Evolutionary conservation across 2,329 filamentous ascomycete genomes (phyloP), one percentile per base, ranked within the genome.

Genomic region (Chalaropsis thielavioides): DNA sequence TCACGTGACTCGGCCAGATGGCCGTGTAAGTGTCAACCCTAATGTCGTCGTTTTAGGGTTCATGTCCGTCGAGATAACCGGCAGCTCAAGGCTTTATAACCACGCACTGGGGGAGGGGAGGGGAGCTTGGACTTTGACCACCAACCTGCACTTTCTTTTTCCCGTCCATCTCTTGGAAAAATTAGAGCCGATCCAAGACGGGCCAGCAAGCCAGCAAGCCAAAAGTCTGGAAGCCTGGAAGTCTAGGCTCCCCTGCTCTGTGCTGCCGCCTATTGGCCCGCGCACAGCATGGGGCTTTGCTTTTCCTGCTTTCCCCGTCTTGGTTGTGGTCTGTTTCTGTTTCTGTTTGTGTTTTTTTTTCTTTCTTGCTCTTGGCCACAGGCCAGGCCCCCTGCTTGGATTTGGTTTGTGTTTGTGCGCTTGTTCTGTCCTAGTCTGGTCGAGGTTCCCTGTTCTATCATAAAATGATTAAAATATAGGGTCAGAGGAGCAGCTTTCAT

Each of bases 391-490:
- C 51, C 51, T 56, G 22, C 51, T 56, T 8, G 51, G 51, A 22
- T 31, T 56, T 17, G 27, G 49, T 31, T 56, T 56, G 13, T 56
- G 51, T 31, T 11, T 35, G 51, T 56, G 44, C 44, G 22, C 44
- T n/a, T 22, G 15, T 49, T 49, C 44, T 49, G 10, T 46, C n/a
- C n/a, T n/a, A 46, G 43, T 19, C 3, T 27, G 51, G 51, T 31
- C 31, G 6, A 31, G 13, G 22, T 56, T 56, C 51, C 51, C 51
- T 56, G 51, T 56, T 56, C 51, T 56, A 56, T 56, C 51, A 56
- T 56, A 56, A 56, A 56, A 56, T 56, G 51, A 56, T 31, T 17
- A 56, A 56, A 54, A 56, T 56, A 56, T 56, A 17, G 22, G 51
- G 27, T 56, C 51, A 31, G 24, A 56, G 51, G 51, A 56, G 51